Evolutionary conservation across 768 basidiomycete genomes (phyloP).

Genomic region (Podaxis sp.): DNA sequence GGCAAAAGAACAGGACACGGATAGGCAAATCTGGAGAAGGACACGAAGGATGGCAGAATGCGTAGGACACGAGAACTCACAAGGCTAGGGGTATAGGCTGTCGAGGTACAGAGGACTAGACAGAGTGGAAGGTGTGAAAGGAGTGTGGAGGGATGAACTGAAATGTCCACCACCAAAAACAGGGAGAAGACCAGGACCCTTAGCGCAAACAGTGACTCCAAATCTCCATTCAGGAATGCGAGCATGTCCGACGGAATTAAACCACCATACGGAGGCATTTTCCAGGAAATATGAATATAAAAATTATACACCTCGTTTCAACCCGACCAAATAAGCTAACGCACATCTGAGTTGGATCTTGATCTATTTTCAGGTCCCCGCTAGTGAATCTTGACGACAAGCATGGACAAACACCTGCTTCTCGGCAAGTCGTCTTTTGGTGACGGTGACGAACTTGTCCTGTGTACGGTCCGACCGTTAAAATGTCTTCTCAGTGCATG

Average conservation of each 20-base stretch:
- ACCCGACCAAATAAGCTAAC: constrained; percentile 31
- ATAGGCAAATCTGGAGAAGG: not conserved
- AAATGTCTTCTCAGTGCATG: not conserved
- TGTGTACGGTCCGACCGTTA: not conserved
- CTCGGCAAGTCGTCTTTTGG: not conserved
- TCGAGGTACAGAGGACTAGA: constrained; percentile 20
- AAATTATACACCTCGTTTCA: constrained; percentile 36
- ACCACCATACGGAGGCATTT: constrained; percentile 25
- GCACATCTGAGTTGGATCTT: constrained; percentile 19
- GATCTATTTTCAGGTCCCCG: constrained; percentile 31
- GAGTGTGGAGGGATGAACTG: constrained; percentile 14
- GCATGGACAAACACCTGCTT: constrained; percentile 3
- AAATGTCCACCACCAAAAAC: constrained; percentile 1
- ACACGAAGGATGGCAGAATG: not conserved
- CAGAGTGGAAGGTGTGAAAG: constrained; percentile 24
- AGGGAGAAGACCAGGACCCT: constrained; percentile 15
- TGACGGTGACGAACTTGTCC: not conserved
- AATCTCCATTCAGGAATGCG: constrained; percentile 14
- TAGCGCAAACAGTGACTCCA: constrained; percentile 16
- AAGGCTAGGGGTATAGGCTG: constrained; percentile 11
- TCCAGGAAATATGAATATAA: constrained; percentile 19
- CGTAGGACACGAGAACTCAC: constrained; percentile 1
- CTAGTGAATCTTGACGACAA: constrained; percentile 8
- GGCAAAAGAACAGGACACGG: not conserved
- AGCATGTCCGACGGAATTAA: constrained; percentile 18